phyloP scores from a whole-genome alignment of 75 land plant genomes.

The Isoetes taiwanensis region DNA sequence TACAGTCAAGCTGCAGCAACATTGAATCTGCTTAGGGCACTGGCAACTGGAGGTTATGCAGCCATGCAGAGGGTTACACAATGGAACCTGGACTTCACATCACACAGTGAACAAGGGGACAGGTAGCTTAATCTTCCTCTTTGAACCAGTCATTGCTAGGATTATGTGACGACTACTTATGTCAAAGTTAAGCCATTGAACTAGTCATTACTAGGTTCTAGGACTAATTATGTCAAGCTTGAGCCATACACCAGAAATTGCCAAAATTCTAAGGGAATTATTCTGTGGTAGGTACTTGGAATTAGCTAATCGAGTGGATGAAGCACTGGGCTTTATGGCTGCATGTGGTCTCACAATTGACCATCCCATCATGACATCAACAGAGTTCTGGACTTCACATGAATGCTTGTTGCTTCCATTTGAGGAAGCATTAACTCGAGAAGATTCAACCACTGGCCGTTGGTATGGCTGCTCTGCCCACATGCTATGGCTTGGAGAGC shows the following conservation, averaged over 20 bases:
- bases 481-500: slow-evolving; percentile 54
- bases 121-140: slow-evolving; percentile 22
- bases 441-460: slow-evolving; percentile 62
- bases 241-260: too few species aligned
- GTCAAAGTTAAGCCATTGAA: too few species aligned
- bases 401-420: slow-evolving; percentile 71
- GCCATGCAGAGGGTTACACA: slow-evolving; percentile 60
- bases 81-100: slow-evolving; percentile 69
- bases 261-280: neutral
- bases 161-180: too few species aligned
- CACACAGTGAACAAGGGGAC: slow-evolving; percentile 63
- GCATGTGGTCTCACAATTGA: slow-evolving; percentile 55
- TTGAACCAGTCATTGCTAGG: neutral
- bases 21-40: slow-evolving; percentile 50
- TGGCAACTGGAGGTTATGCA: slow-evolving; percentile 77
- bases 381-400: slow-evolving; percentile 77
- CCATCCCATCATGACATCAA: slow-evolving; percentile 50
- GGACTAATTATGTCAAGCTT: too few species aligned
- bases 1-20: slow-evolving; percentile 59
- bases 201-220: too few species aligned
- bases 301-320: slow-evolving; percentile 59
- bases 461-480: slow-evolving; percentile 75
- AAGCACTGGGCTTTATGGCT: slow-evolving; percentile 66
- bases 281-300: slow-evolving; percentile 37
- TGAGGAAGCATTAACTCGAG: slow-evolving; percentile 52